These are phyloP conservation scores for Boeremia exigua DNA, from an alignment of 2,329 filamentous ascomycete genomes.

Conservation along the genomic window DNA sequence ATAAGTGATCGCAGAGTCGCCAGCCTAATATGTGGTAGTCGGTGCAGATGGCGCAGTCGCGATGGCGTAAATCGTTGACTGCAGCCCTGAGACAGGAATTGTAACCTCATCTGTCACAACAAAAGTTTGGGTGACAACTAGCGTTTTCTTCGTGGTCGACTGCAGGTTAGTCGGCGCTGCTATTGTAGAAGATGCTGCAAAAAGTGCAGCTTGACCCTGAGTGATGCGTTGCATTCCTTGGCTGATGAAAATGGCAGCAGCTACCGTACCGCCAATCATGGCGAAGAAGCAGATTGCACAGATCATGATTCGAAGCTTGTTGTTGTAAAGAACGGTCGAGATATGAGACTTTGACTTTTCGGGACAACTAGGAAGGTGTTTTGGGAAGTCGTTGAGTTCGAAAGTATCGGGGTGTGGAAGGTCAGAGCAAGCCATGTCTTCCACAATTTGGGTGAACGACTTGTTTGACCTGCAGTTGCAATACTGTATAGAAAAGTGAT, in stretches of 20 bases:
- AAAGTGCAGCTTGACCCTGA: background rate
- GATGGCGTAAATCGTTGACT: background rate
- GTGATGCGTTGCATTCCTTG: background rate
- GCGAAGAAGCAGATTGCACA: background rate
- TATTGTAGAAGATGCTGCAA: background rate
- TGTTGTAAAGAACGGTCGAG: background rate
- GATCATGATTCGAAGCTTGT: background rate
- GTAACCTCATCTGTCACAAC: background rate
- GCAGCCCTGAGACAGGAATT: background rate
- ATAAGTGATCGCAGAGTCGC: background rate
- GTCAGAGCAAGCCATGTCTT: background rate
- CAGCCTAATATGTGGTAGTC: background rate
- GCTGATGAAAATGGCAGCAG: background rate
- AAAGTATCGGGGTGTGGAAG: background rate
- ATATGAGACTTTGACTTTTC: background rate
- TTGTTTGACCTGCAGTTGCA: background rate
- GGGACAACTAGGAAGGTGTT: background rate
- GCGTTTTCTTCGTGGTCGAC: background rate
- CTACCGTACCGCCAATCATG: background rate
- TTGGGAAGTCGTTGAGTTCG: background rate
- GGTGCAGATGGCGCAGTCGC: background rate
- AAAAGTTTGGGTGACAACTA: conserved; percentile 1
- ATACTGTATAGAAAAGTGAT: background rate
- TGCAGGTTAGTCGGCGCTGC: background rate
- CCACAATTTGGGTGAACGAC: background rate